These are phyloP conservation scores for Exophiala xenobiotica DNA, from an alignment of 2,329 filamentous ascomycete genomes.

Conservation along the genomic window DNA sequence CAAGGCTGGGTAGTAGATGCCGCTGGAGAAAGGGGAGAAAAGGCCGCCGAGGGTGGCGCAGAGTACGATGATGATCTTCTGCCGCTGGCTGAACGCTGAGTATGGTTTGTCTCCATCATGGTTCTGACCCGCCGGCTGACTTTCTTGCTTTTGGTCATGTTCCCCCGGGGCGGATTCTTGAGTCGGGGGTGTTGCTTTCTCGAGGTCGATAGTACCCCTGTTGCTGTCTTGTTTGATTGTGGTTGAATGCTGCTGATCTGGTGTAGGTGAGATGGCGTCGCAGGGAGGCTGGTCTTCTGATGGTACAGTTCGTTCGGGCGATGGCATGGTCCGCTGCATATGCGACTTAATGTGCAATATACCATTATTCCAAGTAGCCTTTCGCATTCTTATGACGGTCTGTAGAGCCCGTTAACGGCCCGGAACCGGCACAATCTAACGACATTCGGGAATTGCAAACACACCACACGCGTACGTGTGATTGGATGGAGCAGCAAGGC, in stretches of 20 bases:
- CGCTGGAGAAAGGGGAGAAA: conserved; percentile 54
- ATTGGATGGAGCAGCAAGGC: no score
- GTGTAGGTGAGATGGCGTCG: no score
- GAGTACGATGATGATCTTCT: conserved; percentile 50
- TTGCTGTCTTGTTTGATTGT: no score
- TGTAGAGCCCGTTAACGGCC: not conserved
- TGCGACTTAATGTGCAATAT: not conserved
- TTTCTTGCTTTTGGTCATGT: not conserved
- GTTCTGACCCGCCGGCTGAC: not conserved
- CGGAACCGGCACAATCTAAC: not conserved
- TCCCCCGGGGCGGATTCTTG: no score
- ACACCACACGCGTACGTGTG: no score
- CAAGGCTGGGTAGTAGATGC: conserved; percentile 42
- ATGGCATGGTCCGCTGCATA: no score
- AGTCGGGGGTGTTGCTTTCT: no score
- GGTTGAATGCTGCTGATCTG: no score
- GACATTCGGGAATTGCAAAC: not conserved
- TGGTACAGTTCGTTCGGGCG: no score
- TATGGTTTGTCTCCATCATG: conserved; percentile 13
- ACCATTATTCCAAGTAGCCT: not conserved
- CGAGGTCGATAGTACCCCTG: no score
- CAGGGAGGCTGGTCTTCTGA: no score
- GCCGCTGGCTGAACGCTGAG: conserved; percentile 7
- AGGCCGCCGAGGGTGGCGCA: conserved; percentile 40
- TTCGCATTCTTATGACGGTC: not conserved